Base-by-base conservation (phyloP, 1,139 yeast species). In the Spencermartinsiella ligniputridi region DNA sequence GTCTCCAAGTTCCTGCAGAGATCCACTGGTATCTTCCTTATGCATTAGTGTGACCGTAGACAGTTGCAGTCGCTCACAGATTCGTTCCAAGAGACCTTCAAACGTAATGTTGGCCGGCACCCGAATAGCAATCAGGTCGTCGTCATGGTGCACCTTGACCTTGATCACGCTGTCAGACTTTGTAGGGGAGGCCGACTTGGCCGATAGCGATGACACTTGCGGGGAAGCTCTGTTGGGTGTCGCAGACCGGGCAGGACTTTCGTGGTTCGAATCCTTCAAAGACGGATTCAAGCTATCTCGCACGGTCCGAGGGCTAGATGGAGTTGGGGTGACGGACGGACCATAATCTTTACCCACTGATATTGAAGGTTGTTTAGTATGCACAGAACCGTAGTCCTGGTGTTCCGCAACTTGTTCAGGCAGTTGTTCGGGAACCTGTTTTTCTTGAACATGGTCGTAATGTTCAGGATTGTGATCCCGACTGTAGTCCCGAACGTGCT, bases 101-200 rank as follows among this genome's bases (percentile, higher is more conserved):
- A 84, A 71, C 3, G 81, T 69, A 40, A 83, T 77, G 52, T 74
- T 75, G 3, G 76, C 66, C 11, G 90, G 85, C 39, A 92, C 77
- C 47, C 87, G 72, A 46, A 92, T 73, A 6, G 96, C 97, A 70
- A 92, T 88, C 21, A 90, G 83, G 62, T 90, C 97, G 56, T 89
- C 96, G 48, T 82, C 82, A 59, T 81, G 86, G 63, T 85, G 90
- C 54, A 92, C 89, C 65, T 92, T 92, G 79, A 83, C 69, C 81
- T 92, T 53, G 69, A 79, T 64, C 68, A 60, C 49, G 15, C 32
- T 27, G n/a, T 27, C 32, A 9, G 32, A 9, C 15, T 27, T 27
- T 9, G 32, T 27, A 11, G 32, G 32, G 5, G 32, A 27, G 8
- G 32, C 12, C 8, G 32, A 27, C 32, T 27, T 27, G 15, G 32